Percentiles rank a stretch among this genome's conserved stretches.
Conservation (phyloP, 805 yeast genomes). For the Metschnikowia baotianmanensis region DNA sequence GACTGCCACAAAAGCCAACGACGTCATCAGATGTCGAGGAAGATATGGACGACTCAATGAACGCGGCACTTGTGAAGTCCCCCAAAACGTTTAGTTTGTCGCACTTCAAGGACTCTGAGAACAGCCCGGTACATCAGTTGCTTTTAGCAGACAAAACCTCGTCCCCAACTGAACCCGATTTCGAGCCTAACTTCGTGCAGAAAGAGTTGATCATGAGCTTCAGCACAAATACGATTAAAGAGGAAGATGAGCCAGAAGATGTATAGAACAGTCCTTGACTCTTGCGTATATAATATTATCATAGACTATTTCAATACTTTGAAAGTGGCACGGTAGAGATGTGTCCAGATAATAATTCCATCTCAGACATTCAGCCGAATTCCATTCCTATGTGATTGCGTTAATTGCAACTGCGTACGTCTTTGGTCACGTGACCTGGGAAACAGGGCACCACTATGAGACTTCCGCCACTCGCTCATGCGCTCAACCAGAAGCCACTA, state of each 20-base stretch:
- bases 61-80: constrained; percentile 30
- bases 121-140: constrained; percentile 36
- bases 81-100: constrained; percentile 42
- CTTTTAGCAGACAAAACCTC: constrained; percentile 19
- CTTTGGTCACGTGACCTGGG: constrained; percentile 3
- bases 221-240: constrained; percentile 38
- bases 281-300: too few relatives aligned
- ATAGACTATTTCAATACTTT: too few relatives aligned
- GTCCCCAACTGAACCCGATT: background rate
- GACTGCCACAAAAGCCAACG: background rate
- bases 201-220: constrained; percentile 28
- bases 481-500: background rate
- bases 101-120: constrained; percentile 31
- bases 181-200: background rate
- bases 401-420: too few relatives aligned
- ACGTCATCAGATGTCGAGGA: background rate
- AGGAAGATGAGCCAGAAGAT: constrained; percentile 39
- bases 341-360: too few relatives aligned
- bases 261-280: too few relatives aligned
- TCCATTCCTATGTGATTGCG: too few relatives aligned
- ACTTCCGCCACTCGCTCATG: constrained; percentile 4
- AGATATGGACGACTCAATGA: constrained; percentile 15
- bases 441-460: constrained; percentile 1
- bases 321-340: too few relatives aligned
- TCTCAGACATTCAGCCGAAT: too few relatives aligned